Evolutionary conservation across 1,284 basidiomycete genomes (phyloP).

Genomic region (Ganoderma lucidum): DNA sequence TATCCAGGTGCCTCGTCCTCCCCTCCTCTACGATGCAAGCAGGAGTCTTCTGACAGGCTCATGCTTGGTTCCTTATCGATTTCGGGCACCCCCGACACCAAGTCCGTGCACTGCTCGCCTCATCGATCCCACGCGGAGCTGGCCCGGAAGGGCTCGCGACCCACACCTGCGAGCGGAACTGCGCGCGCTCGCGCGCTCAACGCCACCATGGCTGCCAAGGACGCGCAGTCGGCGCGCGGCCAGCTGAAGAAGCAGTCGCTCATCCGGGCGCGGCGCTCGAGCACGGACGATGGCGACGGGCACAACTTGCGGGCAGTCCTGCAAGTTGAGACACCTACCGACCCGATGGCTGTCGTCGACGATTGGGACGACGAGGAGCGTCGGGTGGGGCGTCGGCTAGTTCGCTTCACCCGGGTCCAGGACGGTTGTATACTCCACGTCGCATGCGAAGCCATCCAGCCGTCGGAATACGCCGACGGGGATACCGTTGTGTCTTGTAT

Average conservation of each 20-base stretch:
- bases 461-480: conserved; percentile 61
- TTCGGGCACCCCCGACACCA: conserved; percentile 13
- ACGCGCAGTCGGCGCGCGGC: conserved; percentile 28
- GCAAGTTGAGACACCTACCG: conserved; percentile 62
- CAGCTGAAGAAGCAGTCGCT: conserved; percentile 41
- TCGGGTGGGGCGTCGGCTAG: conserved; percentile 70
- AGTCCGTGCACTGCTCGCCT: neutral
- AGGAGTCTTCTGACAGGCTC: conserved; percentile 15
- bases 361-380: conserved; percentile 68
- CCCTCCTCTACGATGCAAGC: conserved; percentile 20
- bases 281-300: conserved; percentile 44
- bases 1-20: conserved; percentile 18
- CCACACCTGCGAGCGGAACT: conserved; percentile 26
- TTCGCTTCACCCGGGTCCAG: conserved; percentile 71
- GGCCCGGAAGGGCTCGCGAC: conserved; percentile 26
- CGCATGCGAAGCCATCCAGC: conserved; percentile 66
- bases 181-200: conserved; percentile 28
- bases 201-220: conserved; percentile 25
- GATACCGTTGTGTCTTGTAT: conserved; percentile 89
- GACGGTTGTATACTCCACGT: conserved; percentile 69
- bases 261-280: conserved; percentile 46
- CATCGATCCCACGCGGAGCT: conserved; percentile 6
- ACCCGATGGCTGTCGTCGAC: conserved; percentile 50
- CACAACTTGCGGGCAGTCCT: conserved; percentile 58
- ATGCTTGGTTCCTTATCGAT: conserved; percentile 7